Evolutionary conservation across 331 rosid species (phyloP).

Genomic region (Spiraea crenata): DNA sequence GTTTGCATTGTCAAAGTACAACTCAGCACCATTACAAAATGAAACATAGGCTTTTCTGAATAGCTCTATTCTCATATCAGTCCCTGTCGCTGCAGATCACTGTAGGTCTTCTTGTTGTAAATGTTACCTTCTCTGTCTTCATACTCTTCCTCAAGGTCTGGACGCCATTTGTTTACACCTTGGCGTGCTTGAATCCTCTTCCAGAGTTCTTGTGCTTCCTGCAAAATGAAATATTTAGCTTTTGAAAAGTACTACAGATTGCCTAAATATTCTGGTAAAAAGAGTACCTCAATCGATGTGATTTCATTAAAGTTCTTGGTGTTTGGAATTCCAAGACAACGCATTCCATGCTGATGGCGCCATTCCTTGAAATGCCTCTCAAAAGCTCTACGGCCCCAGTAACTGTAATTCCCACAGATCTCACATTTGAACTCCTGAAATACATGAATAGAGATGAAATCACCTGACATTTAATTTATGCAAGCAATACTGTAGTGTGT

Average conservation of each 20-base stretch:
- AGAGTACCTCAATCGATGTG: constrained; percentile 84
- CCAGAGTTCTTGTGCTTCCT: constrained; percentile 98
- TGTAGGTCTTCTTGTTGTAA: constrained; percentile 89
- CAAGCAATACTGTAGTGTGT: too few relatives aligned
- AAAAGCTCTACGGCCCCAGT: constrained; percentile 98
- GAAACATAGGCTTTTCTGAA: background rate
- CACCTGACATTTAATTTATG: background rate
- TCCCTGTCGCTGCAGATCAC: constrained; percentile 97
- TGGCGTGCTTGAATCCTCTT: constrained; percentile 84
- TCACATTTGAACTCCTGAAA: constrained; percentile 96
- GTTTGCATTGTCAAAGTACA: background rate
- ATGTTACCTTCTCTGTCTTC: constrained; percentile 98
- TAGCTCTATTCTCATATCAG: constrained; percentile 45
- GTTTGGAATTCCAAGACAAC: constrained; percentile 98
- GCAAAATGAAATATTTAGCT: constrained; percentile 24
- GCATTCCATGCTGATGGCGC: constrained; percentile 99
- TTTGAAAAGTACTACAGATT: background rate
- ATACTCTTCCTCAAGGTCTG: constrained; percentile 95
- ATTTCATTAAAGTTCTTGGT: constrained; percentile 96
- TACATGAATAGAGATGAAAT: constrained; percentile 21
- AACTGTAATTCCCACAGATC: constrained; percentile 98
- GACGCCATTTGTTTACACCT: constrained; percentile 97
- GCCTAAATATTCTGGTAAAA: background rate
- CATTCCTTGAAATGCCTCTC: constrained; percentile 98
- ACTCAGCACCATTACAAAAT: background rate